Evolutionary conservation across 371 early-diverging fungal species (phyloP), one percentile per base, ranked within the genome.

Genomic region (Zancudomyces culisetae): DNA sequence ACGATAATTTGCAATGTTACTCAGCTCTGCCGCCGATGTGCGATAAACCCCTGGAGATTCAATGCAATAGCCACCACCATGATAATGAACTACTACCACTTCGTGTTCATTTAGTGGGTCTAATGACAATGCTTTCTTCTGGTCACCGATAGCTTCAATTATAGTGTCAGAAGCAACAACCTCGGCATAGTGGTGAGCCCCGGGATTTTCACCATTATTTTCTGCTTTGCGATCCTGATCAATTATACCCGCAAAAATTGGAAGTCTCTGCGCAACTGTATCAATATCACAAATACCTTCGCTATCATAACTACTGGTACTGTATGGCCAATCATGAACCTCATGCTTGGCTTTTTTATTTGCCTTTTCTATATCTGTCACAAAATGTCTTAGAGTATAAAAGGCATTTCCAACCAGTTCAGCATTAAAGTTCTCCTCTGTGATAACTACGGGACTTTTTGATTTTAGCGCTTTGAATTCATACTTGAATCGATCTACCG

Each of bases 31-130:
- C 3, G 61, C 2, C 3, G 26, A 26, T 18, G 40, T 30, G 8
- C 66, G 55, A 18, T 66, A 57, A 19, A 57, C 52, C 0, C 29
- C 30, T 0, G 66, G 63, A 6, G 42, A 40, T 10, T 61, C 67
- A 30, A 42, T 22, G 3, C 45, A 26, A 35, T 66, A 66, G 12
- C 54, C 48, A 1, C 66, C 66, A 26, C 66, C 66, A 26, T 66
- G 66, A 8, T 64, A 26, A n/a, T 49, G 57, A 2, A 66, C 29
- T 0, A 59, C 22, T 1, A 66, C 48, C 4, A 41, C 40, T 26
- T 66, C 66, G 15, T 43, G 12, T 0, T 21, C 20, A 0, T 13
- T 20, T 10, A 62, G 22, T 10, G 62, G 66, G 13, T 42, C 4
- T 4, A 51, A 54, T 2, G 52, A 20, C 0, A 63, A 22, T 15